Evolutionary conservation across 305 asterid genomes (phyloP), one percentile per base, ranked within the genome.

Genomic region (Lippia alba): DNA sequence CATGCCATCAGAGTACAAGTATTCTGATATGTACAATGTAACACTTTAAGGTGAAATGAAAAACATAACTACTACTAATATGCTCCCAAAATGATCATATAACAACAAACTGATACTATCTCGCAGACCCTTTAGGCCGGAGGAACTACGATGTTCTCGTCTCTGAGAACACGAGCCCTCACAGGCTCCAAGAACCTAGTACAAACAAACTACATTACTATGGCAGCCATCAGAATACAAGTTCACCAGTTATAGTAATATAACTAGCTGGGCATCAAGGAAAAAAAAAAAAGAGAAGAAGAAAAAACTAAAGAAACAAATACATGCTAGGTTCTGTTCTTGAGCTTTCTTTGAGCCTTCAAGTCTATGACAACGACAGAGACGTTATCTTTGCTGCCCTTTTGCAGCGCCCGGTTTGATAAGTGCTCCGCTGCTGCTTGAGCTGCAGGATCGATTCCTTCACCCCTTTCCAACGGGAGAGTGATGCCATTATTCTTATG

Each of bases 321-420:
- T 33, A 19, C 17, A 39, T 46, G 61, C 78, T 77, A 83, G 44
- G 83, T 67, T 75, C 75, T 86, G 78, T n/a, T 77, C 84, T 90
- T 88, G 19, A 82, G 65, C 81, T 88, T 94, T 69, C 96, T 76
- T 59, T 85, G 96, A 63, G 91, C 75, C 81, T 89, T 94, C 83
- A 94, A 79, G 81, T 94, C 99, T 20, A 91, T 83, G 44, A 94
- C 97, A 8, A 93, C 70, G 15, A 94, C 85, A 2, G 87, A 77
- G 32, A 94, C 85, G 77, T 91, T 94, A 74, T 94, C 99, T 77
- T 91, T 91, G 85, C 97, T 91, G 41, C 99, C 99, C 81, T 86
- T 94, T 57, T 91, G 96, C 57, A 77, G 79, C 2, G 97, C 99
- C 0, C 91, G 91, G 69, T 84, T 91, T 4, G 96, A 86, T 3